Percentiles rank a stretch among this genome's conserved stretches.
Evolutionary conservation across 805 yeast species (phyloP).

Genomic region (Cyberlindnera samutprakarnensis): DNA sequence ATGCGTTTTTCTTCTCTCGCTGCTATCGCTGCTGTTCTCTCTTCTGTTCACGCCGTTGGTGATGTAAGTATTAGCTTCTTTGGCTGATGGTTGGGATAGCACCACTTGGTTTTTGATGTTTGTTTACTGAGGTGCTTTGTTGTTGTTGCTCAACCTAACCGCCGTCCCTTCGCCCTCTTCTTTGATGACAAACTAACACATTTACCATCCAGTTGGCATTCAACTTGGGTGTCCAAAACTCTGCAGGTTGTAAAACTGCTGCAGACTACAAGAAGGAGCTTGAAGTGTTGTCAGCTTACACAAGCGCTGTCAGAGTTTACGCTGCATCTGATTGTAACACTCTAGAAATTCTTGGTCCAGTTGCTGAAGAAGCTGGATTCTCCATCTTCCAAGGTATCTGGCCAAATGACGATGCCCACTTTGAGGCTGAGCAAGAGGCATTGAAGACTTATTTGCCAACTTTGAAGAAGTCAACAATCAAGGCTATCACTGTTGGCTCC

Average conservation of each 20-base stretch:
- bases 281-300: slow-evolving; percentile 45
- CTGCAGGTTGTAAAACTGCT: slow-evolving; percentile 68
- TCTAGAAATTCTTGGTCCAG: slow-evolving; percentile 77
- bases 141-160: no score
- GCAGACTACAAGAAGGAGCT: slow-evolving; percentile 68
- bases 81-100: not conserved
- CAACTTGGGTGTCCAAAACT: slow-evolving; percentile 72
- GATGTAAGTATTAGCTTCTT: slow-evolving; percentile 26
- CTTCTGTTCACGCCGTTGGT: slow-evolving; percentile 52
- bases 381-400: slow-evolving; percentile 79
- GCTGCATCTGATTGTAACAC: slow-evolving; percentile 95
- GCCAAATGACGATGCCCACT: slow-evolving; percentile 87
- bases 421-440: slow-evolving; percentile 65
- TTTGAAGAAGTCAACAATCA: slow-evolving; percentile 60
- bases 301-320: slow-evolving; percentile 71
- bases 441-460: slow-evolving; percentile 63
- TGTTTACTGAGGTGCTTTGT: no score
- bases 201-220: slow-evolving; percentile 46
- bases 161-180: no score
- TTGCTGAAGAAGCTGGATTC: slow-evolving; percentile 72
- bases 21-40: slow-evolving; percentile 36
- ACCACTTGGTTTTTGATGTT: not conserved
- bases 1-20: slow-evolving; percentile 19
- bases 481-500: slow-evolving; percentile 84
- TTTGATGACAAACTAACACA: no score